Conservation (phyloP, 2,329 filamentous ascomycete genomes). For the Claviceps quebecensis region DNA sequence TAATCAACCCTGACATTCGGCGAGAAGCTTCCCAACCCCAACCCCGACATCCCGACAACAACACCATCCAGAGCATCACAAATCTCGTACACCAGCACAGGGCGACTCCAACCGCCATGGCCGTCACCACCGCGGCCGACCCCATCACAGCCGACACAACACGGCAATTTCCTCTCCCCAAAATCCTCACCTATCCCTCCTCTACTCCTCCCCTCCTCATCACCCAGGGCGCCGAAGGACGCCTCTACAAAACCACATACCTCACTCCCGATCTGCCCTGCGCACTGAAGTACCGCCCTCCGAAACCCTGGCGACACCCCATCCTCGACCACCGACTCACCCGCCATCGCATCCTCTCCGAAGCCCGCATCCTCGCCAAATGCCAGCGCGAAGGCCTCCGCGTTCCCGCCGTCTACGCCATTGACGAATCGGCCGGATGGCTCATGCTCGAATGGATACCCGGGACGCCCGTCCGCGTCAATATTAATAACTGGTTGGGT, state of each 20-base stretch:
- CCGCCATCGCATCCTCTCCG: slow-evolving; percentile 71
- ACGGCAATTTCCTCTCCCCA: slow-evolving; percentile 39
- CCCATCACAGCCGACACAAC: slow-evolving; percentile 8
- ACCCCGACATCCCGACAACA: not conserved
- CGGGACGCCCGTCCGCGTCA: slow-evolving; percentile 54
- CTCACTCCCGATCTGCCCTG: slow-evolving; percentile 53
- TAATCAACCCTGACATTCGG: no score
- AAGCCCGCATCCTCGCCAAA: slow-evolving; percentile 72
- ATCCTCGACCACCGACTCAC: slow-evolving; percentile 79
- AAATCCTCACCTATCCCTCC: slow-evolving; percentile 49
- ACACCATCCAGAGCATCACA: not conserved
- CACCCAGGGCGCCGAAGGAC: slow-evolving; percentile 89
- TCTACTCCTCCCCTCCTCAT: slow-evolving; percentile 53
- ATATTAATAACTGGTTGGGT: slow-evolving; percentile 55
- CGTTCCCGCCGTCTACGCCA: slow-evolving; percentile 69
- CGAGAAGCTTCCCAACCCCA: no score
- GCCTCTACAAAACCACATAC: slow-evolving; percentile 78
- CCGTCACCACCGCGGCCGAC: slow-evolving; percentile 1
- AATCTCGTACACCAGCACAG: not conserved
- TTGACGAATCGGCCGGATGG: slow-evolving; percentile 53
- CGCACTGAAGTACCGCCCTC: slow-evolving; percentile 81
- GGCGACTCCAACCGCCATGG: not conserved
- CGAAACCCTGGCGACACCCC: slow-evolving; percentile 85
- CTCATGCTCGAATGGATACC: slow-evolving; percentile 76
- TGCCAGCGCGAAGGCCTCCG: slow-evolving; percentile 64